Evolutionary conservation across 441 rosid species (phyloP).

Genomic region (Mallotus japonicus): DNA sequence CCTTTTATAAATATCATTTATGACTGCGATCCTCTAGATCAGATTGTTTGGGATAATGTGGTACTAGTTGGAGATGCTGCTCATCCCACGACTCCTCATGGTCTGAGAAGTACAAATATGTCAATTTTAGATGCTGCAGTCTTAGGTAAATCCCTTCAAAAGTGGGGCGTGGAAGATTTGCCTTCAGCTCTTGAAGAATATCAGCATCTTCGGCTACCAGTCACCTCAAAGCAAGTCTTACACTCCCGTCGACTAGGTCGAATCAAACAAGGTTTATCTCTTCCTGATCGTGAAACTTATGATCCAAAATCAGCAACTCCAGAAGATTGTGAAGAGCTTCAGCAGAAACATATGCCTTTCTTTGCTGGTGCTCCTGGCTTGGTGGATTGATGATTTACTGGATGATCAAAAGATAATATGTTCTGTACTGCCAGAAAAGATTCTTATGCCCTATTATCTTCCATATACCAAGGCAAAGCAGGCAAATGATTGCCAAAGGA

Average conservation of each 20-base stretch:
- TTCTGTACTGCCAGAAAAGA: background rate
- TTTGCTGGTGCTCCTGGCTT: slow-evolving; percentile 37
- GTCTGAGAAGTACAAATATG: slow-evolving; percentile 81
- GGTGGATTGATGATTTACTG: slow-evolving; percentile 11
- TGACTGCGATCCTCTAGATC: slow-evolving; percentile 57
- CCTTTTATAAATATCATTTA: slow-evolving; percentile 77
- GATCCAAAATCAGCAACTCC: slow-evolving; percentile 35
- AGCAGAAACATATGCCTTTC: slow-evolving; percentile 59
- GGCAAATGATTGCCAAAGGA: background rate
- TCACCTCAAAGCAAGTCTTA: slow-evolving; percentile 59
- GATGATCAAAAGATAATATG: background rate
- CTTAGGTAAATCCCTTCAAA: slow-evolving; percentile 55
- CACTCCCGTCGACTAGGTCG: slow-evolving; percentile 53
- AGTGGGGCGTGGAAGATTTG: slow-evolving; percentile 41
- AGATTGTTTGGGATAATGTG: slow-evolving; percentile 48
- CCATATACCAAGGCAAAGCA: background rate
- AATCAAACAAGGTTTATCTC: slow-evolving; percentile 66
- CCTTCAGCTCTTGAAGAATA: slow-evolving; percentile 53
- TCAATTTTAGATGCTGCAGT: slow-evolving; percentile 61
- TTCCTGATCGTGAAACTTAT: slow-evolving; percentile 30
- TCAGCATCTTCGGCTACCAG: slow-evolving; percentile 55
- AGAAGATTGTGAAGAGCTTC: slow-evolving; percentile 42
- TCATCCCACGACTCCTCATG: slow-evolving; percentile 76
- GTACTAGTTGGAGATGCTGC: slow-evolving; percentile 76
- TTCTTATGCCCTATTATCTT: background rate